phyloP scores from a whole-genome alignment of 805 yeast species.

The Ogataea nakhonphanomensis region DNA sequence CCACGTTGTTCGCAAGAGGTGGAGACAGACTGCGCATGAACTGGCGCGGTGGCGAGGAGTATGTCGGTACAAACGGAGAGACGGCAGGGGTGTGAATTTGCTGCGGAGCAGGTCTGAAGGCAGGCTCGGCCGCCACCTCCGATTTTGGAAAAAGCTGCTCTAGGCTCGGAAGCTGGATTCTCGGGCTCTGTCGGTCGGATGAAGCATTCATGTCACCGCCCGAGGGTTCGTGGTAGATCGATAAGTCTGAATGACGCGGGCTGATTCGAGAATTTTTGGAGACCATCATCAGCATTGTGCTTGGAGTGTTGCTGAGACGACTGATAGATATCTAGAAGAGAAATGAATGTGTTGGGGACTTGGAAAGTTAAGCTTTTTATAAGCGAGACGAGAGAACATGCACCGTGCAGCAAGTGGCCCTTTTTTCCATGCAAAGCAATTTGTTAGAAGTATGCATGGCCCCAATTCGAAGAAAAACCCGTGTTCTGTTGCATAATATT shows the following conservation, averaged over 20 bases:
- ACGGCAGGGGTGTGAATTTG: conserved; percentile 1
- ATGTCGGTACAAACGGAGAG: neutral
- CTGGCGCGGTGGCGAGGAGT: conserved; percentile 1
- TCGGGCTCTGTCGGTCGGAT: conserved; percentile 1
- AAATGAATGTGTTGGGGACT: neutral
- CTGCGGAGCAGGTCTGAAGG: neutral
- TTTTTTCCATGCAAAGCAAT: no score
- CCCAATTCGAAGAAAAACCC: no score
- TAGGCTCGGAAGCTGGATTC: conserved; percentile 22
- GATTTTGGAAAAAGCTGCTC: conserved; percentile 20
- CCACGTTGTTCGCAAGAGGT: no score
- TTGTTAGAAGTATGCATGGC: no score
- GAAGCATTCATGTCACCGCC: neutral
- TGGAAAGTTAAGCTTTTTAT: neutral
- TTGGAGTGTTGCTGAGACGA: neutral
- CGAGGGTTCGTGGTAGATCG: conserved; percentile 10
- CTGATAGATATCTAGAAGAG: neutral
- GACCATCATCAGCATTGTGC: conserved; percentile 15
- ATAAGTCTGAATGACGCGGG: conserved; percentile 11
- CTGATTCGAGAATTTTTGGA: conserved; percentile 5
- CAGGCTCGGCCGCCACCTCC: conserved; percentile 5
- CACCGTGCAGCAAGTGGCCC: no score
- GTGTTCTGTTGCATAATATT: no score
- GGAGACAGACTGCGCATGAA: no score
- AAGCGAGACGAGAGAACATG: neutral